These are phyloP conservation scores for Aureobasidium sp. DNA, from an alignment of 2,329 filamentous ascomycete species.

Conservation along the genomic window DNA sequence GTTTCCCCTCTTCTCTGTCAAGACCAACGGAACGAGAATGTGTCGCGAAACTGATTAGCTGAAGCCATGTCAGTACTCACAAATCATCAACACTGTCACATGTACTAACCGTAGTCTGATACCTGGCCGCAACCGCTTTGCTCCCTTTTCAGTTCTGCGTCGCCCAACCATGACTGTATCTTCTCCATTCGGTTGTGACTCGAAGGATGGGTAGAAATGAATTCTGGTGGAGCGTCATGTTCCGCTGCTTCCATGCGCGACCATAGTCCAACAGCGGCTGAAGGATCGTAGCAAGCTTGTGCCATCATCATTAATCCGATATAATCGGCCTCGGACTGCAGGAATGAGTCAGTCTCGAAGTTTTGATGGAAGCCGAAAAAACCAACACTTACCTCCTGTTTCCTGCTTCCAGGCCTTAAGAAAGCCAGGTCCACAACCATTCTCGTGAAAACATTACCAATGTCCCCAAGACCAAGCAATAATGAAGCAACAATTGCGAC, in stretches of 20 bases:
- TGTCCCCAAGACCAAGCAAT: slow-evolving; percentile 38
- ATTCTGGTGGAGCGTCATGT: slow-evolving; percentile 54
- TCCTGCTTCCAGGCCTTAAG: slow-evolving; percentile 58
- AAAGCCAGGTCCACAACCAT: slow-evolving; percentile 56
- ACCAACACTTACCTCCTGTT: slow-evolving; percentile 47
- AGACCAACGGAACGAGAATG: neutral
- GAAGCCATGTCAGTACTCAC: neutral
- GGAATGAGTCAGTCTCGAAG: neutral
- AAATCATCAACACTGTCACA: neutral
- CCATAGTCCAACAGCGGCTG: slow-evolving; percentile 57
- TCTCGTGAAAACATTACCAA: slow-evolving; percentile 25
- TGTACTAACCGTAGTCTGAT: slow-evolving; percentile 15
- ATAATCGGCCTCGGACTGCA: slow-evolving; percentile 62
- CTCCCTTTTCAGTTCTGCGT: slow-evolving; percentile 34
- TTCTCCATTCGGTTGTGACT: slow-evolving; percentile 58
- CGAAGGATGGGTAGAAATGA: slow-evolving; percentile 70
- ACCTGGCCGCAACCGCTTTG: slow-evolving; percentile 15
- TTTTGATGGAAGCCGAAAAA: neutral
- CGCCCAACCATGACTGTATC: slow-evolving; percentile 52
- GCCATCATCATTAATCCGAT: slow-evolving; percentile 80
- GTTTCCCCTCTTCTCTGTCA: neutral
- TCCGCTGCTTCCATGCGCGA: slow-evolving; percentile 50
- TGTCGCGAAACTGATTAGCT: slow-evolving; percentile 7
- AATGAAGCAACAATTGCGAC: slow-evolving; percentile 30
- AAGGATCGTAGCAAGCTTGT: slow-evolving; percentile 67